These are phyloP conservation scores for Paramecium biaurelia DNA, from an alignment of 73 alveolate species.

Conservation along the genomic window DNA sequence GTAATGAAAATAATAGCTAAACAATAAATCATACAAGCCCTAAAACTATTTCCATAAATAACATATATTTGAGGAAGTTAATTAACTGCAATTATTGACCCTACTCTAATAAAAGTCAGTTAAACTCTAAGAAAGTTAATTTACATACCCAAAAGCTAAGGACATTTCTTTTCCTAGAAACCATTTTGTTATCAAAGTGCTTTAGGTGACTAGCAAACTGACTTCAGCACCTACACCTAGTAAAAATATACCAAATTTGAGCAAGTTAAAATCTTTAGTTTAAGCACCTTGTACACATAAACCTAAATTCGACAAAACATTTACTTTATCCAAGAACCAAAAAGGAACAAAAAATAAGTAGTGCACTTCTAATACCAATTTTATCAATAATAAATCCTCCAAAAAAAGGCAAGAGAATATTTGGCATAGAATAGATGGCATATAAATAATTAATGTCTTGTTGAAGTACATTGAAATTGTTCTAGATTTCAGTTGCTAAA, in stretches of 20 bases:
- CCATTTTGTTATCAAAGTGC: neutral
- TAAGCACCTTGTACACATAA: neutral
- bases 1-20: neutral
- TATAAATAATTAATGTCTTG: conserved; percentile 45
- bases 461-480: neutral
- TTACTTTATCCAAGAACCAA: neutral
- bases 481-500: neutral
- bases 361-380: conserved; percentile 50
- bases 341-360: conserved; percentile 39
- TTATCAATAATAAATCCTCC: conserved; percentile 60
- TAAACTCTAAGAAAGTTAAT: neutral
- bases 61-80: neutral
- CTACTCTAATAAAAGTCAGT: neutral
- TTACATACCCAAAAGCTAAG: neutral
- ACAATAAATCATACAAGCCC: neutral
- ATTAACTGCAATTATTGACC: neutral
- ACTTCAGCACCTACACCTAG: neutral
- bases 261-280: neutral
- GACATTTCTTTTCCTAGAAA: neutral
- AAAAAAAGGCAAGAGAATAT: conserved; percentile 55
- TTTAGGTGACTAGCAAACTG: neutral
- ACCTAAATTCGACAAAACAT: neutral
- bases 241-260: neutral
- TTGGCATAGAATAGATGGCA: conserved; percentile 59
- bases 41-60: neutral